Evolutionary conservation across 768 basidiomycete species (phyloP).

Genomic region (Leccinum barrowsii): DNA sequence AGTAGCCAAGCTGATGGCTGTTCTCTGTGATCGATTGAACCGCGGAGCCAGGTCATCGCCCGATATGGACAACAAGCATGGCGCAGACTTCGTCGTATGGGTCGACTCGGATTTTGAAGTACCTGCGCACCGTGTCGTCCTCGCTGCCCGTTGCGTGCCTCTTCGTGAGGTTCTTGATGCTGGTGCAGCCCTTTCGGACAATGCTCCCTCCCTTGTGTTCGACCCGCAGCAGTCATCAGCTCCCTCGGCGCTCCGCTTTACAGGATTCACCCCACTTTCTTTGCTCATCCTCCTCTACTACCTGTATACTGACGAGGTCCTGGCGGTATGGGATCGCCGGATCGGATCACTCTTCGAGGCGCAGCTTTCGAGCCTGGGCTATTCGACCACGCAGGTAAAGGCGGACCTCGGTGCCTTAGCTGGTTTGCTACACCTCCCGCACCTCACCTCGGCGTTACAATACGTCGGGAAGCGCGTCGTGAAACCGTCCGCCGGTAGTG

Average conservation of each 20-base stretch:
- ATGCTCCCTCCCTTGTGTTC: constrained; percentile 27
- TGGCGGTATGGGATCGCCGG: constrained; percentile 82
- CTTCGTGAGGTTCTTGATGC: constrained; percentile 44
- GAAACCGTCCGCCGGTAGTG: constrained; percentile 42
- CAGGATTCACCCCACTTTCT: constrained; percentile 60
- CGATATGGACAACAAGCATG: constrained; percentile 35
- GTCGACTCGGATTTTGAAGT: constrained; percentile 43
- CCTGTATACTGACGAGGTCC: constrained; percentile 82
- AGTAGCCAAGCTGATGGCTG: constrained; percentile 22
- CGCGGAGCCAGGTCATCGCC: background rate
- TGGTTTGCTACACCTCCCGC: constrained; percentile 52
- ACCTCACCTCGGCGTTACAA: constrained; percentile 53
- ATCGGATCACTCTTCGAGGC: constrained; percentile 44
- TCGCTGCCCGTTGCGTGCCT: constrained; percentile 53
- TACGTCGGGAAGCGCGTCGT: constrained; percentile 57
- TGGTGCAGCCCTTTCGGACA: constrained; percentile 24
- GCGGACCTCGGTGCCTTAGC: constrained; percentile 61
- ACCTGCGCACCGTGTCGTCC: constrained; percentile 64
- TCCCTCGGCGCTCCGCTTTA: constrained; percentile 32
- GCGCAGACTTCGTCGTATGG: constrained; percentile 61
- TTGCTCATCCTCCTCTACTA: constrained; percentile 77
- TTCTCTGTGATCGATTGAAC: constrained; percentile 1
- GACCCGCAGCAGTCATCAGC: constrained; percentile 3
- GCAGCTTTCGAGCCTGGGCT: constrained; percentile 37
- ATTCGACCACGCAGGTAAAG: constrained; percentile 50